Evolutionary conservation across 352 stramenopile genomes (phyloP).

Genomic region (Globisporangium cederbergense): DNA sequence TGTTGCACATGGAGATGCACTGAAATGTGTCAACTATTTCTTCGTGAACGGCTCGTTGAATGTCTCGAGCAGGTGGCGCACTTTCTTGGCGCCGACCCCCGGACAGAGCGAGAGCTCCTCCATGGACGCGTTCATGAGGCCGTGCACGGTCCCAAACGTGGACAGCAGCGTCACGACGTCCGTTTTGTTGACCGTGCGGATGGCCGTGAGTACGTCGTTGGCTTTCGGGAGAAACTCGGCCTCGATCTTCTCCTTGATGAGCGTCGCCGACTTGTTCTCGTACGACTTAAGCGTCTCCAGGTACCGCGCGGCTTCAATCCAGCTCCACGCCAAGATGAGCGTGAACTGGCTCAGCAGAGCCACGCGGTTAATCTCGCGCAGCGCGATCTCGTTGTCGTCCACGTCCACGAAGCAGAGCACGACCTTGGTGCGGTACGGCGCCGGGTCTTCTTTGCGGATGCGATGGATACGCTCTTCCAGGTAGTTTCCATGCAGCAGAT

Average conservation of each 20-base stretch:
- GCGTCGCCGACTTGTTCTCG: slow-evolving; percentile 92
- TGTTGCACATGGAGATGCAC: not conserved
- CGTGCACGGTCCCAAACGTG: slow-evolving; percentile 89
- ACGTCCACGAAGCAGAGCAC: slow-evolving; percentile 95
- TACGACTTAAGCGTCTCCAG: slow-evolving; percentile 96
- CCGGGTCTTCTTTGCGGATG: slow-evolving; percentile 71
- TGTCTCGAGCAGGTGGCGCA: slow-evolving; percentile 90
- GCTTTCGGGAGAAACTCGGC: slow-evolving; percentile 89
- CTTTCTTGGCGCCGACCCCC: slow-evolving; percentile 94
- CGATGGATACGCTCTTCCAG: slow-evolving; percentile 90
- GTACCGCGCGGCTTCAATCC: slow-evolving; percentile 93
- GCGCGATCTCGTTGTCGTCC: slow-evolving; percentile 90
- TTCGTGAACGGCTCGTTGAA: slow-evolving; percentile 93
- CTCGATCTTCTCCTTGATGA: slow-evolving; percentile 94
- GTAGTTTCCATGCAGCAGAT: slow-evolving; percentile 88
- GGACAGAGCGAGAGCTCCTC: slow-evolving; percentile 93
- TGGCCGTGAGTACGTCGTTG: slow-evolving; percentile 87
- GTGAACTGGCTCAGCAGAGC: slow-evolving; percentile 90
- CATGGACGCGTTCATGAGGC: slow-evolving; percentile 88
- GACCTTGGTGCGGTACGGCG: slow-evolving; percentile 85
- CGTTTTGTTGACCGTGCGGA: slow-evolving; percentile 95
- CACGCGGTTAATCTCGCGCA: slow-evolving; percentile 93
- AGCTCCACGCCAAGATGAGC: slow-evolving; percentile 92
- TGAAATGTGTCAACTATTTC: slow-evolving; percentile 24
- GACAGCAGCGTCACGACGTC: slow-evolving; percentile 91